Conservation (phyloP, 1,284 basidiomycete species). For the Omphalotus olearius region DNA sequence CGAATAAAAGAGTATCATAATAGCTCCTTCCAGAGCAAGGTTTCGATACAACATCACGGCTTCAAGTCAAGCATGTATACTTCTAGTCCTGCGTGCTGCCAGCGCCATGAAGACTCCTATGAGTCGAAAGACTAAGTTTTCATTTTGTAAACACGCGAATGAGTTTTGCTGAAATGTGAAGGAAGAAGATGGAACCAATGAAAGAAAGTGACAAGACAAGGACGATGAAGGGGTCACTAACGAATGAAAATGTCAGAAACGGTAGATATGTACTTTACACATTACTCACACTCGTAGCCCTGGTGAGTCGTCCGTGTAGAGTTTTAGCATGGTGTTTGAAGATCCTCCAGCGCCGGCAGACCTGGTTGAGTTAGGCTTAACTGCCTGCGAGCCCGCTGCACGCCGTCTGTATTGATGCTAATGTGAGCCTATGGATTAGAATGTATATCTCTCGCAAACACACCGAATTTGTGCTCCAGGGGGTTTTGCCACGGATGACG, state of each 20-base stretch:
- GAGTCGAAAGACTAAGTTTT: slow-evolving; percentile 11
- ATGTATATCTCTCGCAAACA: slow-evolving; percentile 22
- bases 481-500: slow-evolving; percentile 57
- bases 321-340: slow-evolving; percentile 96
- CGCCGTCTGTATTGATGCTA: slow-evolving; percentile 57
- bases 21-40: slow-evolving; percentile 3
- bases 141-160: slow-evolving; percentile 89
- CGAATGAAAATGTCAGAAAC: slow-evolving; percentile 2
- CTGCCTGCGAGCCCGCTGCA: slow-evolving; percentile 63
- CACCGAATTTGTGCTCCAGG: slow-evolving; percentile 78
- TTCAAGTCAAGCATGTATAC: neutral
- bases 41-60: slow-evolving; percentile 20
- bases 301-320: slow-evolving; percentile 97
- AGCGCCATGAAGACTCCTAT: neutral
- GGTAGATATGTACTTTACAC: neutral
- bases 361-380: slow-evolving; percentile 84
- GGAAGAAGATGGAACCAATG: slow-evolving; percentile 98
- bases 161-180: slow-evolving; percentile 96
- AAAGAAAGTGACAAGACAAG: slow-evolving; percentile 96
- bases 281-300: slow-evolving; percentile 89
- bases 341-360: slow-evolving; percentile 96
- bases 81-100: neutral
- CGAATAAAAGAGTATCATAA: slow-evolving; percentile 11
- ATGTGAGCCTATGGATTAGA: neutral
- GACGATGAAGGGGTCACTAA: slow-evolving; percentile 95